phyloP scores from a whole-genome alignment of 768 basidiomycete species.

The Fomitopsis pulvina region DNA sequence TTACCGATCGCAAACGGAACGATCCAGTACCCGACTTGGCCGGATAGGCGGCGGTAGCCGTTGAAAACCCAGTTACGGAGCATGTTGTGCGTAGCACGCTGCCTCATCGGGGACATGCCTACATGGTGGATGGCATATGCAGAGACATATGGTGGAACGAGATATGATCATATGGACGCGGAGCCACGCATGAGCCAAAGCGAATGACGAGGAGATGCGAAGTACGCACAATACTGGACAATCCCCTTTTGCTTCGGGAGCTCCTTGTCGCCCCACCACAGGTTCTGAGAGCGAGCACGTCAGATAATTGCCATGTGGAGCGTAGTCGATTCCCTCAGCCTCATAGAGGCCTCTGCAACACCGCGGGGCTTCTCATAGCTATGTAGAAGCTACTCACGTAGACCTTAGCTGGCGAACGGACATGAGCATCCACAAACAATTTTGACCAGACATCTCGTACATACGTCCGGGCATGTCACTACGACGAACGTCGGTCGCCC shows the following conservation, averaged over 20 bases:
- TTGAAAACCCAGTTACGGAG: constrained; percentile 79
- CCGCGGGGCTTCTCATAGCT: not conserved
- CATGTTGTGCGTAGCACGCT: constrained; percentile 65
- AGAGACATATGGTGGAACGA: not conserved
- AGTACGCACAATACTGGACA: constrained; percentile 68
- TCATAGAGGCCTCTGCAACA: not conserved
- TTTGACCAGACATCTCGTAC: constrained; percentile 24
- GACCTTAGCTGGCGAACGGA: constrained; percentile 53
- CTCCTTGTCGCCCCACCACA: constrained; percentile 86
- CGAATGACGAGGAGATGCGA: not conserved
- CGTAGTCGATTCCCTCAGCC: not conserved
- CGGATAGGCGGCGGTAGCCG: constrained; percentile 70
- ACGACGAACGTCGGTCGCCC: constrained; percentile 48
- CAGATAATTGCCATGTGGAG: not conserved
- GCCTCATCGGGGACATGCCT: constrained; percentile 84
- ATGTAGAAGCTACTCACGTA: constrained; percentile 51
- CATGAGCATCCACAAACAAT: not conserved
- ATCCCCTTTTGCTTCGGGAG: constrained; percentile 71
- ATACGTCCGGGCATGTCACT: constrained; percentile 83
- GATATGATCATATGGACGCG: not conserved
- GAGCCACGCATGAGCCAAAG: not conserved
- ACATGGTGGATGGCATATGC: not conserved
- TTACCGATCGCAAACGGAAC: constrained; percentile 73
- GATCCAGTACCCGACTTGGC: constrained; percentile 71
- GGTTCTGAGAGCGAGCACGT: constrained; percentile 42